Evolutionary conservation across 2,329 filamentous ascomycete species (phyloP), one percentile per base, ranked within the genome.

Genomic region (Aureobasidium mangrovei): DNA sequence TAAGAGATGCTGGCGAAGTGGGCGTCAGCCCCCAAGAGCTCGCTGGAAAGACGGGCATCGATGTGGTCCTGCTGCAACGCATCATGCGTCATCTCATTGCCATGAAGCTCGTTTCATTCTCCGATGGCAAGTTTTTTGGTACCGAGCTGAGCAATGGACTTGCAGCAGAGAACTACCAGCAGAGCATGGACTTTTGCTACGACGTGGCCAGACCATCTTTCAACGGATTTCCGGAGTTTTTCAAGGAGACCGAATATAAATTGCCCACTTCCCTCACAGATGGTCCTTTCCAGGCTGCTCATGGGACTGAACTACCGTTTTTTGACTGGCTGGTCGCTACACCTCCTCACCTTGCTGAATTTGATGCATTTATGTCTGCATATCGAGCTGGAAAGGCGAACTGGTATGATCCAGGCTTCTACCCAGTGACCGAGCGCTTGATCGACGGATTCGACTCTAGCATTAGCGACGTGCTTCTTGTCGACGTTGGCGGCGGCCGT

Each of bases 281-380:
- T 26, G 57, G 58, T 7, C 56, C 56, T 5, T 60, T 58, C 38
- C 55, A 59, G 41, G 56, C 54, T 44, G 57, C 59, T 3, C 54
- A 56, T 47, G 56, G 44, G 33, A 54, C 52, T 6, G 12, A 46
- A 3, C 41, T 54, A 7, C 52, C 40, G 3, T 54, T 36, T 31
- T 45, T 45, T 7, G n/a, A 43, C n/a, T 54, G 52, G 52, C 32
- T 35, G 7, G 32, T 35, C 10, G 32, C 32, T 7, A 35, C 32
- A 7, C 32, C 32, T 12, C 32, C 32, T 35, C 32, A 35, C 10
- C 32, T 35, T 35, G 33, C 43, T 31, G 41, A 44, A 12, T 70
- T 71, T 54, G 64, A 63, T 49, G 67, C 58, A 18, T 70, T 69
- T 53, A 72, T 72, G 69, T 60, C 60, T 1, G 66, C 67, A 6